Evolutionary conservation across 2,329 filamentous ascomycete species (phyloP), one percentile per base, ranked within the genome.

Genomic region (Colletotrichum godetiae): DNA sequence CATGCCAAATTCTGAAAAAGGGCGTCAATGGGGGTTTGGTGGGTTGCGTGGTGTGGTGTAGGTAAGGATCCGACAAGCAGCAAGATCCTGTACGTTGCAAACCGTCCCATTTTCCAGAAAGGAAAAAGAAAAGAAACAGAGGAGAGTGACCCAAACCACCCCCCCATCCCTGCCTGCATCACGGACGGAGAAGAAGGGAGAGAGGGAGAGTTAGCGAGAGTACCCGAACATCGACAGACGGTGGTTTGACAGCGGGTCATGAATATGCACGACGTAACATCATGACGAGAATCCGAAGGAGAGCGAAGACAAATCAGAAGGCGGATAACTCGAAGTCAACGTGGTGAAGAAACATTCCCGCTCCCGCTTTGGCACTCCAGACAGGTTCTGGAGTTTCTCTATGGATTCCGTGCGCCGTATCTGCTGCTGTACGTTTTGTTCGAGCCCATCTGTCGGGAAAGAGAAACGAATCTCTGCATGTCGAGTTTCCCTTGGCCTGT

Each of bases 191-290:
- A 31, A 49, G 24, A 49, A 19, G 24, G 29, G 6, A 33, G 15
- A 57, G 12, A 29, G 27, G 27, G 27, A 11, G 24, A 11, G 24
- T 46, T 52, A 56, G 56, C 49, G 67, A 71, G 22, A n/a, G 24
- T 33, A 70, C 46, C 57, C 71, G 71, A 73, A 66, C 61, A 66
- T 71, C 60, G 55, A 66, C 67, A 71, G 60, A 73, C 19, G 37
- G 71, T 71, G 71, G 67, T 33, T 71, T 71, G 71, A 71, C 60
- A 71, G 71, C 67, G 61, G 67, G 71, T 57, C 61, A 31, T 71
- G 29, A 29, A 49, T 52, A 62, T 73, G 71, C 67, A 71, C 55
- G 71, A 71, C 67, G 65, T 56, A 71, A 58, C 60, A 73, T 66
- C 27, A 66, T 46, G 19, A 70, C 46, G 56, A 66, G 60, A 73